Base-by-base conservation (phyloP, 345 rosid genomes). In the Tarenaya hassleriana region DNA sequence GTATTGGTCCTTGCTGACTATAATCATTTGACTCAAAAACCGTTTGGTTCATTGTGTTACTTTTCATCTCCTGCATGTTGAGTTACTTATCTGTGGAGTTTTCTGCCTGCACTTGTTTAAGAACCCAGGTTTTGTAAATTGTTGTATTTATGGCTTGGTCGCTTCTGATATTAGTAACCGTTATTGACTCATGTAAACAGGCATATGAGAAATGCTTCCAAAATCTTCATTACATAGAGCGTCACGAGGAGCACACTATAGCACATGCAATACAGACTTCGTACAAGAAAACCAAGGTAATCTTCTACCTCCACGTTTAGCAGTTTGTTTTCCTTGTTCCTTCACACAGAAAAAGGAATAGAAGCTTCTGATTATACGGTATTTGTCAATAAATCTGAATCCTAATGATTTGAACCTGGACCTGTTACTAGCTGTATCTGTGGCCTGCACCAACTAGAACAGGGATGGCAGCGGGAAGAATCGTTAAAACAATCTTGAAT, bases 191-290 rank as follows among this genome's bases (percentile, higher is more conserved):
- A 24, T 24, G 29, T 46, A 20, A 55, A 55, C 82, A 91, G 98
- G 98, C 96, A 13, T 61, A 79, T 13, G 94, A 84, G 81, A 91
- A 91, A 77, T 87, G 94, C 77, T 91, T 84, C 61, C 90, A 87
- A 69, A 88, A 91, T 76, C 98, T 92, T 46, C 90, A 92, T 66
- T 81, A 77, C 10, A 51, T 92, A 41, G 98, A 92, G 59, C 81
- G 94, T 16, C 94, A 92, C 8, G 94, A 92, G 67, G 92, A 81
- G 47, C 96, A 92, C 72, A 92, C 98, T n/a, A 84, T 92, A 68
- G 95, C 96, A 4, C 96, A 92, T 47, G 88, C 96, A 20, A 47
- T 92, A 50, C 92, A 82, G 56, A 81, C 95, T 34, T 9, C 73
- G 38, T 88, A 76, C 61, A 84, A 92, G 83, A 88, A 85, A 77